Percentiles rank a stretch among this genome's conserved stretches.
phyloP scores from a whole-genome alignment of 225 moss, liverwort and hornwort species.

The Thuidium tamariscinum region DNA sequence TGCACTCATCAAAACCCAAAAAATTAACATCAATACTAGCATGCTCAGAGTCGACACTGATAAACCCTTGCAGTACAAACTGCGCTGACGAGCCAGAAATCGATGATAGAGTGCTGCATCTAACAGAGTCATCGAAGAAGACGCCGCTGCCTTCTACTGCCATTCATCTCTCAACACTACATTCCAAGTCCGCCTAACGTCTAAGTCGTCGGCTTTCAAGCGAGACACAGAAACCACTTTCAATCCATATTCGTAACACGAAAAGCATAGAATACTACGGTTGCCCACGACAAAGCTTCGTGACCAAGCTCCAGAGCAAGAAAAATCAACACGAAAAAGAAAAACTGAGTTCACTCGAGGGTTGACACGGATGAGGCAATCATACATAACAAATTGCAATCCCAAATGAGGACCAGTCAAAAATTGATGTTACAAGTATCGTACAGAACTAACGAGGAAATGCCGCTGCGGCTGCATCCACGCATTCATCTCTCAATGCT shows the following conservation, averaged over 20 bases:
- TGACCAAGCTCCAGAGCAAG: background rate
- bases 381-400: background rate
- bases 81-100: no score
- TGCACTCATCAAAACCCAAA: no score
- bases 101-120: no score
- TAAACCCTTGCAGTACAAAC: no score
- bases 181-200: no score
- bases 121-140: no score
- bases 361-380: background rate
- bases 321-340: background rate
- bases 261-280: background rate
- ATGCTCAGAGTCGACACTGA: no score
- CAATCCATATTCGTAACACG: background rate
- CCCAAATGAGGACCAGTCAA: background rate
- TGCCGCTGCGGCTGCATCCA: background rate
- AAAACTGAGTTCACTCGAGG: background rate
- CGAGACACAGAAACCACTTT: no score
- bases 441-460: conserved; percentile 8
- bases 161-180: no score
- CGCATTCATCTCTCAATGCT: background rate
- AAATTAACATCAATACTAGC: no score
- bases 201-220: no score
- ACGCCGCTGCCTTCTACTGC: no score
- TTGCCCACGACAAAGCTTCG: background rate
- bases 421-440: conserved; percentile 29